Evolutionary conservation across 257 asterid species (phyloP).

Genomic region (Cynanchum wilfordii): DNA sequence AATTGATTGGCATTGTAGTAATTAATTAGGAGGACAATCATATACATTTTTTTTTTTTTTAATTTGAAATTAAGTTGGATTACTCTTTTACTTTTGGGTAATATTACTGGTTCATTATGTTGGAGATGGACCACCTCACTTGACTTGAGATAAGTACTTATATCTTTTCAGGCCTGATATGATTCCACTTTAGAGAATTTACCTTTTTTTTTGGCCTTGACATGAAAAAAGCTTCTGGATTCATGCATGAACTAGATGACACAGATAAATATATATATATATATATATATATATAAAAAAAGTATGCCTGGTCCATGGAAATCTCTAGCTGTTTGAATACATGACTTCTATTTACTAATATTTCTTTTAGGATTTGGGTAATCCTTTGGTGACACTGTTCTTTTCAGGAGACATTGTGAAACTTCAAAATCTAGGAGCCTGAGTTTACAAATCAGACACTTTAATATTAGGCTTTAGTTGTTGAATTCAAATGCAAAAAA

Average conservation of each 20-base stretch:
- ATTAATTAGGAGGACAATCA: background rate
- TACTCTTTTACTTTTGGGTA: constrained; percentile 2
- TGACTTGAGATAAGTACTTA: background rate
- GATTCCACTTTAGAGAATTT: background rate
- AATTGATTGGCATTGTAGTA: background rate
- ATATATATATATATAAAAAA: no score
- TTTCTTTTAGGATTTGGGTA: background rate
- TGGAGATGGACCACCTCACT: background rate
- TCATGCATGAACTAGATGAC: background rate
- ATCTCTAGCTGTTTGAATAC: background rate
- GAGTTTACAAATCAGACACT: no score
- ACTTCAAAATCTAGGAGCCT: no score
- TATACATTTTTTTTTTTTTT: background rate
- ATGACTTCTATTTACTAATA: background rate
- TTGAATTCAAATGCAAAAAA: no score
- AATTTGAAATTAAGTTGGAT: constrained; percentile 2
- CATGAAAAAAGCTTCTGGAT: background rate
- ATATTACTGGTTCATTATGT: background rate
- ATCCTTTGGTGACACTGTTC: background rate
- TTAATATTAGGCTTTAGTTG: background rate
- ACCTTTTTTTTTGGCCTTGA: background rate
- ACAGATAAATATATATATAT: no score
- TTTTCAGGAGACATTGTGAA: background rate
- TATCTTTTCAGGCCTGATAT: background rate
- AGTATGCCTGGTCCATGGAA: background rate